Evolutionary conservation across 345 rosid genomes (phyloP).

Genomic region (Lumnitzera littorea): DNA sequence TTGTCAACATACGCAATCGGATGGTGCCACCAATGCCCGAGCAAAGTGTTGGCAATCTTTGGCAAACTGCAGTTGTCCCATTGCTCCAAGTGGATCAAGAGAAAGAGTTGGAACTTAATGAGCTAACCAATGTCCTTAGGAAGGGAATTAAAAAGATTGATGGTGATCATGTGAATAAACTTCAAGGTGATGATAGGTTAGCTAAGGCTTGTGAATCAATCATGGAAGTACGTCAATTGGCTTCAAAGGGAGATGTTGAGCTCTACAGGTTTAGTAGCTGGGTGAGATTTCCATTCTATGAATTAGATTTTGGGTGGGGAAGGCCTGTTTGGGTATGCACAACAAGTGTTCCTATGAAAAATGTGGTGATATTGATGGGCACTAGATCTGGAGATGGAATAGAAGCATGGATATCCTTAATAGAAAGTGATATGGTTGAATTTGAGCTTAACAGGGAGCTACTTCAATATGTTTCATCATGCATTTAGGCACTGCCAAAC

Average conservation of each 20-base stretch:
- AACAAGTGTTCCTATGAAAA: background rate
- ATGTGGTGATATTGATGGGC: slow-evolving; percentile 9
- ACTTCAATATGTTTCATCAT: background rate
- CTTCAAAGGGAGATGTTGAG: background rate
- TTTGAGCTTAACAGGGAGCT: background rate
- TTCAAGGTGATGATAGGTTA: slow-evolving; percentile 8
- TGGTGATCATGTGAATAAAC: slow-evolving; percentile 1
- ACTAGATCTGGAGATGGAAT: slow-evolving; percentile 5
- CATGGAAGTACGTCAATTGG: background rate
- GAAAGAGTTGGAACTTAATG: slow-evolving; percentile 2
- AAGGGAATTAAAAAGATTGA: slow-evolving; percentile 6
- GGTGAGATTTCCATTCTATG: slow-evolving; percentile 6
- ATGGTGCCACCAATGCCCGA: slow-evolving; percentile 13
- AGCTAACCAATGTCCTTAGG: slow-evolving; percentile 6
- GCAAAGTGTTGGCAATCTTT: slow-evolving; percentile 14
- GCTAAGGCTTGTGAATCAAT: slow-evolving; percentile 1
- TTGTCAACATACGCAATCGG: slow-evolving; percentile 14
- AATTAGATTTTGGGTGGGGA: slow-evolving; percentile 15
- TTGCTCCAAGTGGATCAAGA: background rate
- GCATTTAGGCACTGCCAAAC: background rate
- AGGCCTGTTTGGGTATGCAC: slow-evolving; percentile 7
- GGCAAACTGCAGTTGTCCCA: slow-evolving; percentile 8
- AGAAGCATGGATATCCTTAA: slow-evolving; percentile 9
- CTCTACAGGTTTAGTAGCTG: slow-evolving; percentile 5
- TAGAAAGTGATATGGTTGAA: slow-evolving; percentile 2